A percentile compares a stretch with the other conserved stretches of the same genome.
Conservation (phyloP, 2,329 filamentous ascomycete species). For the Mycocentrospora acerina region DNA sequence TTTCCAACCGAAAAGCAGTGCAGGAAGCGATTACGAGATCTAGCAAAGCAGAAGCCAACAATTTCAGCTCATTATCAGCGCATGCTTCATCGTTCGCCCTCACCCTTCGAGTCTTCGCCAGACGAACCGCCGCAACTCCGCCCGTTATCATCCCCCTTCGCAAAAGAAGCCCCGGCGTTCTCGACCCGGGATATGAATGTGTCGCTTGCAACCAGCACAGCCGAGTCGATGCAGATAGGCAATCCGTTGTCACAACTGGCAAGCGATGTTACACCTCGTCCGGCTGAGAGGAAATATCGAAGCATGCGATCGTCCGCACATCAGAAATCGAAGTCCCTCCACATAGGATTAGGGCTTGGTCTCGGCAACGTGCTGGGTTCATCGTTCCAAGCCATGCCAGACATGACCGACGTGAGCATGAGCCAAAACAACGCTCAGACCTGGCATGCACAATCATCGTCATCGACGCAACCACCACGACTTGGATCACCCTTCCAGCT, state of each 20-base stretch:
- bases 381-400: constrained; percentile 43
- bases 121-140: constrained; percentile 30
- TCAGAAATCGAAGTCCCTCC: constrained; percentile 54
- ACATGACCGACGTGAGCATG: constrained; percentile 26
- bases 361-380: constrained; percentile 46
- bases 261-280: constrained; percentile 36
- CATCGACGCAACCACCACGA: constrained; percentile 25
- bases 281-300: constrained; percentile 45
- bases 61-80: constrained; percentile 66
- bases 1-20: constrained; percentile 64
- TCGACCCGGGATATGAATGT: constrained; percentile 54
- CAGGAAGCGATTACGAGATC: constrained; percentile 57
- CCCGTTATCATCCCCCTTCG: constrained; percentile 43
- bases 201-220: constrained; percentile 54
- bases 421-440: constrained; percentile 34
- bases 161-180: constrained; percentile 36
- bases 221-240: constrained; percentile 53
- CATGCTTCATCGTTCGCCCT: constrained; percentile 61
- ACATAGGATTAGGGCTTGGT: constrained; percentile 49
- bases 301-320: constrained; percentile 51
- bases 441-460: constrained; percentile 31
- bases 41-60: constrained; percentile 63
- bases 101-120: constrained; percentile 53
- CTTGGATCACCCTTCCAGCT: constrained; percentile 58
- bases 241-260: constrained; percentile 51